Conservation (phyloP, 345 rosid genomes). For the Citrus reticulata region DNA sequence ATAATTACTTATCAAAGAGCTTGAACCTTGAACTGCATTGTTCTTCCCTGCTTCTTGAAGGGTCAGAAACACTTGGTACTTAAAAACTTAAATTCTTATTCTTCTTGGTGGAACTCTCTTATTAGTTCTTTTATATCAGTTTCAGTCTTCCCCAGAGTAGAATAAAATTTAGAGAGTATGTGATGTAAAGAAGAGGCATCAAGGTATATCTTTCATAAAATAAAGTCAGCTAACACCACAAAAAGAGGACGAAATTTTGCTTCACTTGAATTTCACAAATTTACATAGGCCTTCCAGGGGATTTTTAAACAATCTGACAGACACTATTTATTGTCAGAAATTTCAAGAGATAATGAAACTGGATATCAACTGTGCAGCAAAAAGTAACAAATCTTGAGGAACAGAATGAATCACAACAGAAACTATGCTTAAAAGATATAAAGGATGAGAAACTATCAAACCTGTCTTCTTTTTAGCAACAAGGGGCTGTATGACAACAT, state of each 20-base stretch:
- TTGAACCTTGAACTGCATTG: not conserved
- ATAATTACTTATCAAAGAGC: not conserved
- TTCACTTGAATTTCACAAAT: not conserved
- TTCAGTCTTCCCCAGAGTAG: not conserved
- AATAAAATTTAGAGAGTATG: too few relatives aligned
- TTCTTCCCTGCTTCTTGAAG: not conserved
- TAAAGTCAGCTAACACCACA: not conserved
- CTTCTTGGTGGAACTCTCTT: not conserved
- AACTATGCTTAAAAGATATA: not conserved
- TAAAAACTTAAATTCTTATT: not conserved
- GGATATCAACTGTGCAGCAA: not conserved
- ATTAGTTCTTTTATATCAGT: not conserved
- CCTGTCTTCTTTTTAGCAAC: constrained; percentile 30
- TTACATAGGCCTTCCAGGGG: not conserved
- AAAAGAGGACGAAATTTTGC: not conserved
- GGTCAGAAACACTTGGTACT: not conserved
- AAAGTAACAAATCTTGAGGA: not conserved
- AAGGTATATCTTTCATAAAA: not conserved
- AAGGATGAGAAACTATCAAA: constrained; percentile 10
- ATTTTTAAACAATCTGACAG: not conserved
- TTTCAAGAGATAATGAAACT: not conserved
- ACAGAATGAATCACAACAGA: not conserved
- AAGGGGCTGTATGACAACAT: constrained; percentile 34
- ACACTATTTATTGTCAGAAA: not conserved
- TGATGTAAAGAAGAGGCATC: too few relatives aligned